Percentiles rank a stretch among this genome's conserved stretches.
These are phyloP conservation scores for Aphanomyces cochlioides DNA, from an alignment of 352 stramenopile genomes.

Conservation along the genomic window DNA sequence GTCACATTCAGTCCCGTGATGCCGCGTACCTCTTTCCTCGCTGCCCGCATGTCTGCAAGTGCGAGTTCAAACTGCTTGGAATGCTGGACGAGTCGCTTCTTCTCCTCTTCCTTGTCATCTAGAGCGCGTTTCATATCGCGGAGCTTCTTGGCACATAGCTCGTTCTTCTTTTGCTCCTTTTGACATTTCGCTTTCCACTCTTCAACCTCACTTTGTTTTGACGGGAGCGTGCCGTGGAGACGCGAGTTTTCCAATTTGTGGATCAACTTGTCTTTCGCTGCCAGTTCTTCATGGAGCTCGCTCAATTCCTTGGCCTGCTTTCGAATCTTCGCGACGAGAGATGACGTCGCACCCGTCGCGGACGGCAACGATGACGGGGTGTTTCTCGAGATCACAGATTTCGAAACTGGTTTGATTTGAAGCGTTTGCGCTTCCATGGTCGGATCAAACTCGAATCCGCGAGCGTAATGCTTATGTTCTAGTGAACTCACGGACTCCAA, in stretches of 20 bases:
- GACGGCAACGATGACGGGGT: background rate
- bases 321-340: conserved; percentile 65
- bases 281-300: conserved; percentile 63
- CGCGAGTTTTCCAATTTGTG: conserved; percentile 40
- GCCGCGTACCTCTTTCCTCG: background rate
- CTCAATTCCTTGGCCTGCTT: conserved; percentile 69
- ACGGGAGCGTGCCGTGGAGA: background rate
- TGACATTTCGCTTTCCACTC: conserved; percentile 45
- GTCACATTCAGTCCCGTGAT: background rate
- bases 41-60: background rate
- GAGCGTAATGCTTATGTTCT: background rate
- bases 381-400: background rate
- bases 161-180: conserved; percentile 42
- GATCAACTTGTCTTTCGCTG: conserved; percentile 50
- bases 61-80: conserved; percentile 1
- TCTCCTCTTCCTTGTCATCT: conserved; percentile 11
- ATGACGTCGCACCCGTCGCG: conserved; percentile 52
- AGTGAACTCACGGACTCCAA: background rate
- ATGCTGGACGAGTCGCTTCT: conserved; percentile 5
- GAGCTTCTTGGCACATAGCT: conserved; percentile 32
- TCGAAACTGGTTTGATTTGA: background rate
- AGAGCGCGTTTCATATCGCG: conserved; percentile 5
- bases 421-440: background rate
- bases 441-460: background rate
- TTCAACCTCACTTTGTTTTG: conserved; percentile 33